A percentile compares a stretch with the other conserved stretches of the same genome.
These are phyloP conservation scores for Irpex sp. DNA, from an alignment of 1,284 basidiomycete species.

Conservation along the genomic window DNA sequence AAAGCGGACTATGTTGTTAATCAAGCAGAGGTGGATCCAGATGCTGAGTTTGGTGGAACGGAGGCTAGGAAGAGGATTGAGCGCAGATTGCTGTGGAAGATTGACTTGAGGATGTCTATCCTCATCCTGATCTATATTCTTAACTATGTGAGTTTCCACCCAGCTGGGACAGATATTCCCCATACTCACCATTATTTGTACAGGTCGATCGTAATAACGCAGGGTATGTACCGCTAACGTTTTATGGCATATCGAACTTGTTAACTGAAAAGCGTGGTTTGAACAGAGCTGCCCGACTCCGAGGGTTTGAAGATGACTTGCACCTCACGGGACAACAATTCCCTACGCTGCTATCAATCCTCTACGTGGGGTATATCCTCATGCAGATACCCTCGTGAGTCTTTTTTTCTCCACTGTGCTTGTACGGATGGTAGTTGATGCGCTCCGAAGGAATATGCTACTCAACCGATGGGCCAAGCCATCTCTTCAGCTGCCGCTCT, in stretches of 20 bases:
- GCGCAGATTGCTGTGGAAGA: slow-evolving; percentile 50
- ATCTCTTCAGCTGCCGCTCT: slow-evolving; percentile 67
- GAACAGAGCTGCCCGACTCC: slow-evolving; percentile 57
- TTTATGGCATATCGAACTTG: too few relatives aligned
- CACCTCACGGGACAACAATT: slow-evolving; percentile 63
- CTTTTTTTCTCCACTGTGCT: background rate
- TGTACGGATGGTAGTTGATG: background rate
- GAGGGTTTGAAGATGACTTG: slow-evolving; percentile 70
- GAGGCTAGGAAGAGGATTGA: slow-evolving; percentile 43
- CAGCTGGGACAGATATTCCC: too few relatives aligned
- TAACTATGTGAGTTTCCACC: slow-evolving; percentile 60
- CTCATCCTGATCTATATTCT: slow-evolving; percentile 67
- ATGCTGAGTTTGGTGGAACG: slow-evolving; percentile 39
- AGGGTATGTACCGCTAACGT: slow-evolving; percentile 33
- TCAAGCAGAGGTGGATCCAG: slow-evolving; percentile 3
- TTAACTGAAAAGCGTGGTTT: background rate
- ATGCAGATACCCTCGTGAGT: slow-evolving; percentile 78
- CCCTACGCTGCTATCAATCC: slow-evolving; percentile 65
- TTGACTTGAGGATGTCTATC: slow-evolving; percentile 63
- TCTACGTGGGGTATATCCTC: slow-evolving; percentile 77
- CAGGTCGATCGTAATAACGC: slow-evolving; percentile 69
- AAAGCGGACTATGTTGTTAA: background rate
- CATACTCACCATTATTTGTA: background rate
- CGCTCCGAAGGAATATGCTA: slow-evolving; percentile 58
- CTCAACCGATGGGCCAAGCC: slow-evolving; percentile 70